These are phyloP conservation scores for Komagataea norvegica DNA, from an alignment of 1,139 yeast species.

Conservation along the genomic window DNA sequence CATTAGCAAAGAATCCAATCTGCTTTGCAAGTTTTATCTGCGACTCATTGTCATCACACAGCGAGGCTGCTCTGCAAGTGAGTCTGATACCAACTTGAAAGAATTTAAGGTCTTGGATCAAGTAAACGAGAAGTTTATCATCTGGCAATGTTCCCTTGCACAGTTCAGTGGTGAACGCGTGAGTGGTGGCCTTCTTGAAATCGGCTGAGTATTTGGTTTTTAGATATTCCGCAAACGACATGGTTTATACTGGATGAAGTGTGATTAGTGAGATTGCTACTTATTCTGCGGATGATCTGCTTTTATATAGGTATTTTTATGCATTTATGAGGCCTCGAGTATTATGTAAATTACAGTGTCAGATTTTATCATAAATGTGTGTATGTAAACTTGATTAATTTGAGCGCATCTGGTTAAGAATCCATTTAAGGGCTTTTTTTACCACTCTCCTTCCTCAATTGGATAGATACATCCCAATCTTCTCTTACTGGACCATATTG, in stretches of 20 bases:
- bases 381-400: too few species aligned
- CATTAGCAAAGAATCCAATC: conserved; percentile 45
- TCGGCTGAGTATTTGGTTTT: conserved; percentile 25
- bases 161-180: conserved; percentile 41
- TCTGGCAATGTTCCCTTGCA: conserved; percentile 44
- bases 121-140: conserved; percentile 38
- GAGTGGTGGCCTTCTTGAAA: conserved; percentile 35
- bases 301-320: neutral
- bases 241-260: neutral
- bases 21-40: conserved; percentile 42
- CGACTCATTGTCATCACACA: conserved; percentile 38
- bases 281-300: neutral
- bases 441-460: too few species aligned
- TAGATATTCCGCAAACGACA: conserved; percentile 14
- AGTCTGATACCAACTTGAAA: conserved; percentile 41
- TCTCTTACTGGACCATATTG: too few species aligned
- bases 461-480: too few species aligned
- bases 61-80: conserved; percentile 42
- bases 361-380: too few species aligned
- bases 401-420: too few species aligned
- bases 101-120: conserved; percentile 46
- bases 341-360: too few species aligned
- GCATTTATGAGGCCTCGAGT: neutral
- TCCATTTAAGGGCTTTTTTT: too few species aligned
- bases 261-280: neutral